Conservation (phyloP, 192 early-diverging fungal genomes). For the Gonapodya prolifera region DNA sequence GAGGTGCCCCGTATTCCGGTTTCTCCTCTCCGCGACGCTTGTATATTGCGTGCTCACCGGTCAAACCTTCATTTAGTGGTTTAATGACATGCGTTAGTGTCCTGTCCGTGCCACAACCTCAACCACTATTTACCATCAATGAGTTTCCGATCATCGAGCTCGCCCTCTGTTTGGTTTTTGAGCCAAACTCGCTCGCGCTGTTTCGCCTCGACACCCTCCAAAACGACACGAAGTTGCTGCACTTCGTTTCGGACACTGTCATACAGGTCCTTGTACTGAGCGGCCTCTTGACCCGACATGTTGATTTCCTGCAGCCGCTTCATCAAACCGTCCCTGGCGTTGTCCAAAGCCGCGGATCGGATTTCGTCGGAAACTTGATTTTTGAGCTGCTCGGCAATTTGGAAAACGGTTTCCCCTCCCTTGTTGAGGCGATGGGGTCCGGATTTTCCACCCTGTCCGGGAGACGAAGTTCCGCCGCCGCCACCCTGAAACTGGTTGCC, state of each 20-base stretch:
- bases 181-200: constrained; percentile 73
- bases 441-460: constrained; percentile 28
- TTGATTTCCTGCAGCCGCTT: constrained; percentile 52
- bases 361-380: constrained; percentile 26
- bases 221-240: constrained; percentile 55
- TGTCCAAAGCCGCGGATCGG: constrained; percentile 13
- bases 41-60: constrained; percentile 63
- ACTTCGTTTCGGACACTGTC: constrained; percentile 52
- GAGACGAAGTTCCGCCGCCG: constrained; percentile 26
- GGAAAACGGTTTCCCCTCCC: constrained; percentile 22
- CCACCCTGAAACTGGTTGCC: constrained; percentile 31
- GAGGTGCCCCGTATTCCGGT: constrained; percentile 42
- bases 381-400: constrained; percentile 13
- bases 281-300: constrained; percentile 56
- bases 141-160: constrained; percentile 66
- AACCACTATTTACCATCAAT: no score
- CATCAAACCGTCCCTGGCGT: constrained; percentile 19
- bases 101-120: no score
- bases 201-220: constrained; percentile 62
- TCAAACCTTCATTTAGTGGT: constrained; percentile 61
- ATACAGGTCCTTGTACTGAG: constrained; percentile 8
- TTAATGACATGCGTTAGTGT: no score
- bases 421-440: constrained; percentile 27
- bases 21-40: constrained; percentile 66
- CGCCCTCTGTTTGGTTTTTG: constrained; percentile 61